Evolutionary conservation across 371 early-diverging fungal genomes (phyloP).

Genomic region (Thermomucor indicae-seudaticae): DNA sequence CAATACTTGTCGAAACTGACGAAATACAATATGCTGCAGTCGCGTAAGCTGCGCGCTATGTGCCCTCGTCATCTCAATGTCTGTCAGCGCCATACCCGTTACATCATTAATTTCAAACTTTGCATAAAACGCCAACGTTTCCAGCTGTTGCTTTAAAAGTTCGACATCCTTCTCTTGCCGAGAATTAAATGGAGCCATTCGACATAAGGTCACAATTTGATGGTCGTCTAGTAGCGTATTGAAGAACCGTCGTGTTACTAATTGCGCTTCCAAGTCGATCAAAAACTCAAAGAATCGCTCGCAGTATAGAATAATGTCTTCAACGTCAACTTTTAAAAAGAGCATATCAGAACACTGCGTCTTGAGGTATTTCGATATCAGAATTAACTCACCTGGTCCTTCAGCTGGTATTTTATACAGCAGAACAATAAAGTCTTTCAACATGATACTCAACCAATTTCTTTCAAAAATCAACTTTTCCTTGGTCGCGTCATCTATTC

Average conservation of each 20-base stretch:
- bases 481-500: constrained; percentile 42
- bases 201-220: constrained; percentile 62
- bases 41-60: constrained; percentile 57
- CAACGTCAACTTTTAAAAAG: constrained; percentile 34
- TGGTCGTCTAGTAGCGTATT: constrained; percentile 80
- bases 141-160: constrained; percentile 59
- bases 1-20: constrained; percentile 59
- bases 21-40: constrained; percentile 72
- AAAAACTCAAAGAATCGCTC: constrained; percentile 82
- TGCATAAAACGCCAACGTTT: constrained; percentile 61
- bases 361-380: neutral
- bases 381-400: constrained; percentile 32
- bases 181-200: constrained; percentile 49
- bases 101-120: constrained; percentile 82
- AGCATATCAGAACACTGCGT: too few relatives aligned
- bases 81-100: constrained; percentile 72
- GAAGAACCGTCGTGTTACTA: constrained; percentile 89
- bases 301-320: constrained; percentile 55
- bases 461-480: constrained; percentile 50
- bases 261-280: constrained; percentile 80
- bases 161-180: constrained; percentile 38
- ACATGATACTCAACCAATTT: constrained; percentile 53
- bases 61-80: constrained; percentile 56
- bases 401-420: constrained; percentile 52
- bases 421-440: constrained; percentile 50